phyloP scores from a whole-genome alignment of 2,329 filamentous ascomycete genomes.

The Aspergillus tanneri region DNA sequence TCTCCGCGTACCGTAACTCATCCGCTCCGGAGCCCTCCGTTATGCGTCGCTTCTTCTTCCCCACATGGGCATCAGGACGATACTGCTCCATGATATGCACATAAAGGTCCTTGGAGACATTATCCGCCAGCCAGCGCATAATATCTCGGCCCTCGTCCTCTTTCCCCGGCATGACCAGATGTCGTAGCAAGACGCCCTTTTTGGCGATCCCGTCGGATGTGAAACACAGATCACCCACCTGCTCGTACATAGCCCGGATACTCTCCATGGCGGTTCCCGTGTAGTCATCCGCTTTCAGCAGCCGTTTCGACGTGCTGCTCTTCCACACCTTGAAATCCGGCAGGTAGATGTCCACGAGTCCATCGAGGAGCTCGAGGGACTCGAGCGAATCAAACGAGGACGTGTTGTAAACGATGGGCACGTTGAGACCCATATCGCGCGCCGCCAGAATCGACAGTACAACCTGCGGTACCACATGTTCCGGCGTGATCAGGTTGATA shows the following conservation, averaged over 20 bases:
- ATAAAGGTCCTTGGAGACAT: slow-evolving; percentile 73
- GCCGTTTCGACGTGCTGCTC: slow-evolving; percentile 61
- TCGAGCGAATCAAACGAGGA: slow-evolving; percentile 75
- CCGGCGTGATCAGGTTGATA: slow-evolving; percentile 83
- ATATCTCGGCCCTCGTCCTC: slow-evolving; percentile 72
- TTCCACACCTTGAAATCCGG: slow-evolving; percentile 86
- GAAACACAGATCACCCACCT: slow-evolving; percentile 82
- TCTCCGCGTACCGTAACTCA: slow-evolving; percentile 68
- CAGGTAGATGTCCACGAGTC: slow-evolving; percentile 81
- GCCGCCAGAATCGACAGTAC: slow-evolving; percentile 73
- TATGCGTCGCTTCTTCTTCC: slow-evolving; percentile 58
- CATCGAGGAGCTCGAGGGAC: slow-evolving; percentile 71
- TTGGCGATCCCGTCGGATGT: slow-evolving; percentile 78
- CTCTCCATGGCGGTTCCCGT: slow-evolving; percentile 70
- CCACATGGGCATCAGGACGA: slow-evolving; percentile 75
- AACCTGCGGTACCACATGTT: slow-evolving; percentile 83
- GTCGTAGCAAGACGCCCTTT: slow-evolving; percentile 70
- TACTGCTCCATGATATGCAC: slow-evolving; percentile 91
- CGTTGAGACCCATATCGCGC: slow-evolving; percentile 63
- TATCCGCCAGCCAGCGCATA: slow-evolving; percentile 70
- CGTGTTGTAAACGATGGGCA: slow-evolving; percentile 83
- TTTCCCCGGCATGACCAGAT: slow-evolving; percentile 81
- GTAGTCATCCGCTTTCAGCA: slow-evolving; percentile 79
- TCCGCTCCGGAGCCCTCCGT: slow-evolving; percentile 27
- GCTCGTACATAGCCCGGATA: slow-evolving; percentile 74